Evolutionary conservation across 768 basidiomycete genomes (phyloP), one percentile per base, ranked within the genome.

Genomic region (Termitomyces titanicus): DNA sequence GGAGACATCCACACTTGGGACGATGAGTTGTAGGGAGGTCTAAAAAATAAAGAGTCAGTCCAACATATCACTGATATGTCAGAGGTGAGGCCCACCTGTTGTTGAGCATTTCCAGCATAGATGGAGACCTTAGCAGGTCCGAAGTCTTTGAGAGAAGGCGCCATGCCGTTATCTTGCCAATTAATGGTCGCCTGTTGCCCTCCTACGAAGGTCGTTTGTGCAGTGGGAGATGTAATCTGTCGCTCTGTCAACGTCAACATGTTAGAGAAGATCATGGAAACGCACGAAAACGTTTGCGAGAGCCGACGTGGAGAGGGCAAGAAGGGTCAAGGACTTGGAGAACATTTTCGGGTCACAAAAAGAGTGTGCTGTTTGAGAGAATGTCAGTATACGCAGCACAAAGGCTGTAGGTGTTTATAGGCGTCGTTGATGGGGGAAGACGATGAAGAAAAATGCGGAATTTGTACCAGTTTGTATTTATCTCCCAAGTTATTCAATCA

Each of bases 191-290:
- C 72, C 10, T 57, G 52, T 59, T 82, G 70, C 5, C 86, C 86
- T 52, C 72, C 85, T 15, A 75, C 61, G 62, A 78, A 81, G 7
- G 63, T 70, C 11, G 80, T 76, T 0, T 72, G 37, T 9, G 72
- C 68, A 15, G 79, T 71, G 3, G 89, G 89, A 2, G 64, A 51
- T 13, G 86, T 92, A 13, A 84, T 69, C 89, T 91, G 54, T 17
- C 47, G n/a, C 12, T 13, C 33, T 34, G 10, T 13, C 18, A 35
- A 33, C 3, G 27, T 4, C 5, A 4, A 10, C 10, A 27, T 22
- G 8, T 29, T 29, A 29, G 29, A 27, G 43, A 42, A 55, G 29
- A 51, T 56, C 22, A n/a, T 37, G 45, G 35, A 43, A 50, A 74
- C 80, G 40, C 64, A 88, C 86, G 59, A 74, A 84, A 60, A 87